Conservation (phyloP, 2,329 filamentous ascomycete genomes). For the Monosporascus sp. region DNA sequence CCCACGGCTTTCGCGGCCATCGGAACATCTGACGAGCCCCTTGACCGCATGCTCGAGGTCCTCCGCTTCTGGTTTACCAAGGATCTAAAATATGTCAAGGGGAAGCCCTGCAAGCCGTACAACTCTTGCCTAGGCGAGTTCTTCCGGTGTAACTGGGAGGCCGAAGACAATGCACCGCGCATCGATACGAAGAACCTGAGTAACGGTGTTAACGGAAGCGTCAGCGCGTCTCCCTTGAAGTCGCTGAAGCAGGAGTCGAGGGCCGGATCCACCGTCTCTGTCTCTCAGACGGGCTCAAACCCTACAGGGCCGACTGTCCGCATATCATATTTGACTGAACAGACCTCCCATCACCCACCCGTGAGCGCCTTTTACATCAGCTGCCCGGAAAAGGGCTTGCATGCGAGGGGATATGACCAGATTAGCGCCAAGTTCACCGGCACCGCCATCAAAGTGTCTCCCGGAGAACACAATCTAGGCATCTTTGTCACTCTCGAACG, state of each 20-base stretch:
- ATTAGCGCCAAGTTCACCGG: slow-evolving; percentile 97
- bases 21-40: slow-evolving; percentile 83
- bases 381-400: slow-evolving; percentile 85
- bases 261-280: slow-evolving; percentile 44
- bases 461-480: slow-evolving; percentile 88
- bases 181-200: slow-evolving; percentile 48
- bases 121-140: slow-evolving; percentile 97
- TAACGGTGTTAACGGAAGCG: slow-evolving; percentile 27
- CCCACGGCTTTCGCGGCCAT: slow-evolving; percentile 81
- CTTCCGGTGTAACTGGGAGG: slow-evolving; percentile 96
- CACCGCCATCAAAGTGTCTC: slow-evolving; percentile 84
- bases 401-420: slow-evolving; percentile 88
- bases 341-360: slow-evolving; percentile 95
- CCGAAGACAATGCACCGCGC: slow-evolving; percentile 69
- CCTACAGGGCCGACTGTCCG: slow-evolving; percentile 54
- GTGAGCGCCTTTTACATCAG: slow-evolving; percentile 94
- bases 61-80: slow-evolving; percentile 98
- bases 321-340: slow-evolving; percentile 92
- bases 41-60: slow-evolving; percentile 93
- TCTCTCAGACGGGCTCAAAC: slow-evolving; percentile 42
- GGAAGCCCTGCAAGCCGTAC: slow-evolving; percentile 97
- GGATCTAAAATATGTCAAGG: slow-evolving; percentile 97
- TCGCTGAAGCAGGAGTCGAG: slow-evolving; percentile 36
- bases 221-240: slow-evolving; percentile 44
- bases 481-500: slow-evolving; percentile 88